Evolutionary conservation across 495 filamentous ascomycete genomes (phyloP), one percentile per base, ranked within the genome.

Genomic region (Hypoxylon cercidicola): DNA sequence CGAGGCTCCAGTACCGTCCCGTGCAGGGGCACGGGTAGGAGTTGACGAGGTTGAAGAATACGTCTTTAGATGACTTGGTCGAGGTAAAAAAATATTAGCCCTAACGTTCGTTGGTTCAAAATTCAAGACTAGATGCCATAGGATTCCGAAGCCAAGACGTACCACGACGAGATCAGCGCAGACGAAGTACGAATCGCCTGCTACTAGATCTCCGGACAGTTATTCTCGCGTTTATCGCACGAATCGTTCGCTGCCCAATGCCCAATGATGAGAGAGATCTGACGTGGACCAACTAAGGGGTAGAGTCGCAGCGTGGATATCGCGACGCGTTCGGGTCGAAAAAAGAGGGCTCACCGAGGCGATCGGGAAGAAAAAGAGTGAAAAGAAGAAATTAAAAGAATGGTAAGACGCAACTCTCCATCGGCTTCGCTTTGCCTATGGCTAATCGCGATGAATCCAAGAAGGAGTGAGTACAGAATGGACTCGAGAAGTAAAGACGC

Each of bases 161-260:
- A 83, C 83, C 76, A 73, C 72, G 64, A 74, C 69, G 78, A 82
- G 81, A 82, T 75, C 82, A 83, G 78, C 70, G 79, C 83, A 84
- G 83, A 84, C 82, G 81, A 82, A 68, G 68, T 62, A 64, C 60
- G 66, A 66, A 70, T 82, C 82, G 82, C 78, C 83, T 82, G 81
- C 80, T 74, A 75, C 82, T 80, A 76, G 74, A 71, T 71, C 80
- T 82, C 77, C 73, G 64, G 50, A 65, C 68, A 69, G 55, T 59
- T 68, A 66, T 51, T 62, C 70, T 69, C 62, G 58, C 54, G 58
- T 57, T 66, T 2, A 61, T 49, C 53, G 57, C 55, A 55, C 62
- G 62, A 55, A 63, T 51, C 44, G 64, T 66, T 41, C 40, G 50
- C 25, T 52, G 45, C 44, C 64, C 64, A 47, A 67, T 39, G 40